Evolutionary conservation across 768 basidiomycete genomes (phyloP).

Genomic region (Russula ochroleuca): DNA sequence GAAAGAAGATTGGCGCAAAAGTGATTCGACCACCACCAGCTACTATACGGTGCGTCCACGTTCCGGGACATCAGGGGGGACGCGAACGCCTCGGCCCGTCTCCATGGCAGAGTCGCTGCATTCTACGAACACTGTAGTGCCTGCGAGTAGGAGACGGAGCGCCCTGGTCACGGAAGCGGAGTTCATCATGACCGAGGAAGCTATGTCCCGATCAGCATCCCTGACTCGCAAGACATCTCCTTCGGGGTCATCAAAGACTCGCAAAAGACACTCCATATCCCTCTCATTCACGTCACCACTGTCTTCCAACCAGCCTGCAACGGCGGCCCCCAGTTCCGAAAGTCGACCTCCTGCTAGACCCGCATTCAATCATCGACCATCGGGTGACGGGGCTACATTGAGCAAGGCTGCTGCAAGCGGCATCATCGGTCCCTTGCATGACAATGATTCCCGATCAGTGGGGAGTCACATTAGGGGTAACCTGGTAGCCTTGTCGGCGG

Average conservation of each 20-base stretch:
- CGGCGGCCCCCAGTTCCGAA: conserved; percentile 10
- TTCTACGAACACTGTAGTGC: conserved; percentile 67
- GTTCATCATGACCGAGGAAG: conserved; percentile 57
- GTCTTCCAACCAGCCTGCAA: conserved; percentile 29
- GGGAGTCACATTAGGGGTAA: conserved; percentile 45
- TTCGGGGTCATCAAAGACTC: conserved; percentile 42
- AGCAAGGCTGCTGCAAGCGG: conserved; percentile 42
- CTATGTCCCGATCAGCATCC: conserved; percentile 36
- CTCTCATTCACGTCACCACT: conserved; percentile 43
- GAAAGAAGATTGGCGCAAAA: conserved; percentile 77
- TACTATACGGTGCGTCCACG: conserved; percentile 63
- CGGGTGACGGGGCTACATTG: conserved; percentile 39
- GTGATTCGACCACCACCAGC: conserved; percentile 71
- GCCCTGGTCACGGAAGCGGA: conserved; percentile 64
- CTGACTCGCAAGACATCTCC: conserved; percentile 38
- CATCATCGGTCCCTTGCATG: conserved; percentile 40
- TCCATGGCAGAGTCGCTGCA: conserved; percentile 76
- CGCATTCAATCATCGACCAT: conserved; percentile 12
- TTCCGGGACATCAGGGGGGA: conserved; percentile 39
- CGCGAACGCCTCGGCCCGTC: conserved; percentile 61
- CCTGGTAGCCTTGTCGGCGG: conserved; percentile 45
- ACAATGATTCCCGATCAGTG: conserved; percentile 34
- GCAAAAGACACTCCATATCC: conserved; percentile 63
- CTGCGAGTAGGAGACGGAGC: conserved; percentile 61
- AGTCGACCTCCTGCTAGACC: conserved; percentile 4